Conservation (phyloP, 2,329 filamentous ascomycete genomes). For the Claviceps sp. region DNA sequence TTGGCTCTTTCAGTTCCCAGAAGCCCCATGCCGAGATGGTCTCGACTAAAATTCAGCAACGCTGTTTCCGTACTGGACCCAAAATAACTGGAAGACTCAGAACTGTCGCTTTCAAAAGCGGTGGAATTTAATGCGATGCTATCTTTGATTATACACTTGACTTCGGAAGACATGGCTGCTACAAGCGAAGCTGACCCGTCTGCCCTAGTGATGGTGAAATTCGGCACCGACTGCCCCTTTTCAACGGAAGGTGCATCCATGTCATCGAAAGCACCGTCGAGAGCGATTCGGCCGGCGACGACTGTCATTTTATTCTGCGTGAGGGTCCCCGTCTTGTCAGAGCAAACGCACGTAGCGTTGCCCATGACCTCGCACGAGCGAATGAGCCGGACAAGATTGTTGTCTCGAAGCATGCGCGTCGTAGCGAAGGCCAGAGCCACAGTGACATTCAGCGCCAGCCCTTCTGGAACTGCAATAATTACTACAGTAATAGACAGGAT, state of each 20-base stretch:
- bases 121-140: constrained; percentile 36
- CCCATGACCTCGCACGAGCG: constrained; percentile 52
- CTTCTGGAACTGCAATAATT: constrained; percentile 47
- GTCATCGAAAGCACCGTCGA: constrained; percentile 23
- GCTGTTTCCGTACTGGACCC: constrained; percentile 44
- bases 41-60: constrained; percentile 34
- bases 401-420: constrained; percentile 49
- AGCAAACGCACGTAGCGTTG: constrained; percentile 50
- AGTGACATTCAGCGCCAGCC: constrained; percentile 46
- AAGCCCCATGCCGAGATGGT: constrained; percentile 32
- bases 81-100: constrained; percentile 26
- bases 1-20: constrained; percentile 33
- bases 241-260: constrained; percentile 13
- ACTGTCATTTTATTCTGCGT: constrained; percentile 52
- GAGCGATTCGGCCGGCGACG: constrained; percentile 41
- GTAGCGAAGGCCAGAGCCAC: constrained; percentile 49
- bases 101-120: constrained; percentile 35
- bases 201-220: constrained; percentile 11
- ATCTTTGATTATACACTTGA: constrained; percentile 24
- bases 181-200: constrained; percentile 17
- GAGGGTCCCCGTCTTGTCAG: constrained; percentile 53
- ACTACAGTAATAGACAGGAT: constrained; percentile 46
- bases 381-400: constrained; percentile 46
- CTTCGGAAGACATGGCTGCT: constrained; percentile 19
- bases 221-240: constrained; percentile 10